phyloP scores from a whole-genome alignment of 1,139 yeast species.

The Hyphopichia fennica region DNA sequence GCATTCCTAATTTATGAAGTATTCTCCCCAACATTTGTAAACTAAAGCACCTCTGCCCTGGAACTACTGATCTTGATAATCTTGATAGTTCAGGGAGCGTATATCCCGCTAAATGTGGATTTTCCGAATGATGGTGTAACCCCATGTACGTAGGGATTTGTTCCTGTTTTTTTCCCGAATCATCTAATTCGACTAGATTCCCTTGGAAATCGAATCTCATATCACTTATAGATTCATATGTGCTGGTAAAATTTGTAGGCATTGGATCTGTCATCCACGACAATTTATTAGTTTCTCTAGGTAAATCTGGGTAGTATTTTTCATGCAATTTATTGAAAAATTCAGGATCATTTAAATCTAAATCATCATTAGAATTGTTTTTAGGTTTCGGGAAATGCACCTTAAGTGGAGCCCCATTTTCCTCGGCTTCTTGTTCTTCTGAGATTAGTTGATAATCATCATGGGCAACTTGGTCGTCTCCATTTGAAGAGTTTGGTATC shows the following conservation, averaged over 20 bases:
- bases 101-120: slow-evolving; percentile 90
- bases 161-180: slow-evolving; percentile 28
- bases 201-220: slow-evolving; percentile 90
- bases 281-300: slow-evolving; percentile 75
- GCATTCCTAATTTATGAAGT: slow-evolving; percentile 73
- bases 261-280: slow-evolving; percentile 86
- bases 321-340: slow-evolving; percentile 78
- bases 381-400: slow-evolving; percentile 69
- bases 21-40: slow-evolving; percentile 86
- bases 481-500: slow-evolving; percentile 16
- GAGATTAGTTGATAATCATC: slow-evolving; percentile 44
- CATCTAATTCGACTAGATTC: slow-evolving; percentile 56
- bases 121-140: slow-evolving; percentile 87
- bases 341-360: slow-evolving; percentile 72
- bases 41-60: slow-evolving; percentile 85
- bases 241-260: slow-evolving; percentile 42
- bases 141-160: slow-evolving; percentile 64
- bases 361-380: slow-evolving; percentile 25
- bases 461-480: slow-evolving; percentile 32
- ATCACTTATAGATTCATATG: slow-evolving; percentile 64
- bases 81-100: slow-evolving; percentile 82
- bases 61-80: slow-evolving; percentile 72
- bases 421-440: slow-evolving; percentile 35
- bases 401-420: slow-evolving; percentile 16
- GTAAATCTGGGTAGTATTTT: slow-evolving; percentile 86